These are phyloP conservation scores for Drechslerella dactyloides DNA, from an alignment of 2,329 filamentous ascomycete species.

Conservation along the genomic window DNA sequence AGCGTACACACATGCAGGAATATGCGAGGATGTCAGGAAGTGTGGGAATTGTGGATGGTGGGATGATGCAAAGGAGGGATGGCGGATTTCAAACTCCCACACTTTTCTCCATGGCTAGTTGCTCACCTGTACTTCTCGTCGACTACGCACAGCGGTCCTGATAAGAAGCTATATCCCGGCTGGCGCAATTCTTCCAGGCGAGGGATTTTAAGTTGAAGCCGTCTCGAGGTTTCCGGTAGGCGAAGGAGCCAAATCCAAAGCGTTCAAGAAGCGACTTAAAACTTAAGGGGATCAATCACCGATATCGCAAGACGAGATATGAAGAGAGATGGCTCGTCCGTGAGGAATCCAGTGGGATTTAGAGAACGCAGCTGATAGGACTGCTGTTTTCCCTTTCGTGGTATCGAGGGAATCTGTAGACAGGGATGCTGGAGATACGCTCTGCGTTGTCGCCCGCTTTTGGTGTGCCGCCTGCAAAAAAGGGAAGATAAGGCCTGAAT, in stretches of 20 bases:
- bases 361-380: background rate
- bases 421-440: conserved; percentile 15
- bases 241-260: too few relatives aligned
- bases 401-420: background rate
- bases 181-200: conserved; percentile 42
- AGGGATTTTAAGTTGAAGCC: conserved; percentile 35
- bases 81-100: conserved; percentile 13
- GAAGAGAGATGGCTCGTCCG: too few relatives aligned
- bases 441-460: conserved; percentile 38
- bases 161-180: conserved; percentile 29
- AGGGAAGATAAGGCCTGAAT: conserved; percentile 45
- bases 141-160: conserved; percentile 21
- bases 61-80: conserved; percentile 32
- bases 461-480: conserved; percentile 20
- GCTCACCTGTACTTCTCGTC: conserved; percentile 12
- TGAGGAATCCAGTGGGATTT: too few relatives aligned
- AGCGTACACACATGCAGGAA: conserved; percentile 33
- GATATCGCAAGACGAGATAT: too few relatives aligned
- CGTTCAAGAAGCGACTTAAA: too few relatives aligned
- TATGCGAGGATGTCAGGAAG: conserved; percentile 27
- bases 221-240: background rate
- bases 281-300: too few relatives aligned
- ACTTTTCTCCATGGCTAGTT: conserved; percentile 4
- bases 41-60: conserved; percentile 21
- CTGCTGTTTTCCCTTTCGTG: background rate